Evolutionary conservation across 139 green algal genomes (phyloP).

Genomic region (Trebouxia sp.): DNA sequence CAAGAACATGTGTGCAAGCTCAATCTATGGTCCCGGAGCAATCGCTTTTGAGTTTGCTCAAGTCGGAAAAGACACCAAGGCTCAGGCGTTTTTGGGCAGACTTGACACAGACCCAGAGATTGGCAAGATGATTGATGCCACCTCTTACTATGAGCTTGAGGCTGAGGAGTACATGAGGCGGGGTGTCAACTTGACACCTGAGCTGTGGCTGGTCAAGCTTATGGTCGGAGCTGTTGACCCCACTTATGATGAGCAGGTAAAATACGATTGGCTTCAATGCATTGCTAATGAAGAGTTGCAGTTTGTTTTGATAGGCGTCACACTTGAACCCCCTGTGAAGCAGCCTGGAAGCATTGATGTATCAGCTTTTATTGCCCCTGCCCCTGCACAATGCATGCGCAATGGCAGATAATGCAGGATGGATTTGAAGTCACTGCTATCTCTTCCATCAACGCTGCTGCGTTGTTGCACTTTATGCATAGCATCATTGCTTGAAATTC

Average conservation of each 20-base stretch:
- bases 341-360: too few relatives aligned
- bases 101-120: slow-evolving; percentile 36
- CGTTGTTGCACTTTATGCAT: too few relatives aligned
- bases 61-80: slow-evolving; percentile 33
- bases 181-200: slow-evolving; percentile 30
- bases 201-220: slow-evolving; percentile 40
- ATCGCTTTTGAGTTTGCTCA: slow-evolving; percentile 41
- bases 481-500: too few relatives aligned
- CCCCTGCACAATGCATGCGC: too few relatives aligned
- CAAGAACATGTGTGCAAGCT: slow-evolving; percentile 36
- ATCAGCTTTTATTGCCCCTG: too few relatives aligned
- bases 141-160: slow-evolving; percentile 39
- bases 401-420: too few relatives aligned
- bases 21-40: slow-evolving; percentile 29
- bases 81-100: slow-evolving; percentile 24
- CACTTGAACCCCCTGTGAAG: not conserved
- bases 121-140: slow-evolving; percentile 32
- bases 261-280: not conserved
- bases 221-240: slow-evolving; percentile 33
- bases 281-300: not conserved
- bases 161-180: slow-evolving; percentile 31
- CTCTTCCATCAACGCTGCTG: too few relatives aligned
- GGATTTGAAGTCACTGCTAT: too few relatives aligned
- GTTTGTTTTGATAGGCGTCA: not conserved
- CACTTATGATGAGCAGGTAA: slow-evolving; percentile 32